A percentile compares a stretch with the other conserved stretches of the same genome.
phyloP scores from a whole-genome alignment of 441 rosid species.

The Rhodomyrtus psidioides region DNA sequence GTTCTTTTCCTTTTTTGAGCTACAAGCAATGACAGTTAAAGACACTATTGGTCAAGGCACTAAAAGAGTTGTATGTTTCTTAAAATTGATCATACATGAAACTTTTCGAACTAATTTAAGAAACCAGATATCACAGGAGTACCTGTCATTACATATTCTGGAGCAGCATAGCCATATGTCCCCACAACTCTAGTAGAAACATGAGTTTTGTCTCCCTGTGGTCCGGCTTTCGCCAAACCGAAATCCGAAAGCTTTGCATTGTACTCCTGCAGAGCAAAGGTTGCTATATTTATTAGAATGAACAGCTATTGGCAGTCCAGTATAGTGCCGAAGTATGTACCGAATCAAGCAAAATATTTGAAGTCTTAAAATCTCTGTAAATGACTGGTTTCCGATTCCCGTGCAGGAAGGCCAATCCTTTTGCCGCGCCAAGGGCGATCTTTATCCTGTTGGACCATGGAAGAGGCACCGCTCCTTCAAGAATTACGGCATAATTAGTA shows the following conservation, averaged over 20 bases:
- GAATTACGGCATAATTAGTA: conserved; percentile 14
- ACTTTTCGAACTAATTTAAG: neutral
- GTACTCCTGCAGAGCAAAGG: conserved; percentile 25
- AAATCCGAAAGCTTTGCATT: conserved; percentile 49
- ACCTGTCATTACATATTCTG: conserved; percentile 54
- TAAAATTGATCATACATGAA: neutral
- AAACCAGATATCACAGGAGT: neutral
- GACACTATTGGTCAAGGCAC: neutral
- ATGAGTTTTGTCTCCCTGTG: conserved; percentile 44
- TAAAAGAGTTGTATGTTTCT: neutral
- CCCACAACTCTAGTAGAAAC: conserved; percentile 52
- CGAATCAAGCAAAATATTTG: conserved; percentile 44
- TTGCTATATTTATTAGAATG: neutral
- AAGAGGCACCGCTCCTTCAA: conserved; percentile 52
- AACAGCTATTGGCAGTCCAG: neutral
- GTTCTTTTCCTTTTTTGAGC: neutral
- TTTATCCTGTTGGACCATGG: conserved; percentile 43
- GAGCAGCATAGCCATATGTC: conserved; percentile 51
- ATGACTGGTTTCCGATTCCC: conserved; percentile 45
- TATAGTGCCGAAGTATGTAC: conserved; percentile 12
- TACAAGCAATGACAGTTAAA: neutral
- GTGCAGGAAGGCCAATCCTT: conserved; percentile 49
- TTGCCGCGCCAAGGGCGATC: conserved; percentile 42
- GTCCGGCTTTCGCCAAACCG: conserved; percentile 49
- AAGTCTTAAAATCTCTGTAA: conserved; percentile 48